Conservation (phyloP, 176 grass and related monocot genomes). For the Oryza meyeriana region DNA sequence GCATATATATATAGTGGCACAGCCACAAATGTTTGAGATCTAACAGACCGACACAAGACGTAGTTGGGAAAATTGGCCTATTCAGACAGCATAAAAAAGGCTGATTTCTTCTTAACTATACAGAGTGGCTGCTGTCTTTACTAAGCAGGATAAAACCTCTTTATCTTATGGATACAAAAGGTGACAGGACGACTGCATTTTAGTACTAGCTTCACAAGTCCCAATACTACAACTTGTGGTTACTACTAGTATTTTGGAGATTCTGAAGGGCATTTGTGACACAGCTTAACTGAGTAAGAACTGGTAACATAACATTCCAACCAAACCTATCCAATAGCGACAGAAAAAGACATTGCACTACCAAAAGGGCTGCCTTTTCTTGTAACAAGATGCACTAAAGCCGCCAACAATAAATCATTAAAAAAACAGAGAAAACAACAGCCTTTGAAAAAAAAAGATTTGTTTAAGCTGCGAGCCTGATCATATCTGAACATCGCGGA, state of each 20-base stretch:
- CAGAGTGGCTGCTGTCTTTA: neutral
- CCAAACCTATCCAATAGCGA: slow-evolving; percentile 7
- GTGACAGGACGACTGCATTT: neutral
- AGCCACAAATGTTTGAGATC: slow-evolving; percentile 11
- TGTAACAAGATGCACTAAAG: neutral
- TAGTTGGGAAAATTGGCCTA: neutral
- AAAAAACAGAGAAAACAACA: neutral
- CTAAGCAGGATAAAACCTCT: neutral
- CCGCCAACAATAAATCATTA: neutral
- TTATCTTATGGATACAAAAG: neutral
- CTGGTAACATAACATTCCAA: neutral
- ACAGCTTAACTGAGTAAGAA: neutral
- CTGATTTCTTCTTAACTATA: neutral
- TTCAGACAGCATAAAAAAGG: neutral
- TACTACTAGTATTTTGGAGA: neutral
- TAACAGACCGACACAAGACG: neutral
- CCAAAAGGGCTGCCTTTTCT: neutral
- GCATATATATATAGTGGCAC: neutral
- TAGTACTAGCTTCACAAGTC: neutral
- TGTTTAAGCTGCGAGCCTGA: neutral
- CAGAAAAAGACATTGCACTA: neutral
- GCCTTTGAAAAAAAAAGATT: neutral
- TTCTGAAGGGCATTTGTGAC: slow-evolving; percentile 1
- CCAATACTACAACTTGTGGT: neutral
- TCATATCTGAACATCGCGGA: neutral